Conservation (phyloP, 345 rosid species). For the Populus pruinosa region DNA sequence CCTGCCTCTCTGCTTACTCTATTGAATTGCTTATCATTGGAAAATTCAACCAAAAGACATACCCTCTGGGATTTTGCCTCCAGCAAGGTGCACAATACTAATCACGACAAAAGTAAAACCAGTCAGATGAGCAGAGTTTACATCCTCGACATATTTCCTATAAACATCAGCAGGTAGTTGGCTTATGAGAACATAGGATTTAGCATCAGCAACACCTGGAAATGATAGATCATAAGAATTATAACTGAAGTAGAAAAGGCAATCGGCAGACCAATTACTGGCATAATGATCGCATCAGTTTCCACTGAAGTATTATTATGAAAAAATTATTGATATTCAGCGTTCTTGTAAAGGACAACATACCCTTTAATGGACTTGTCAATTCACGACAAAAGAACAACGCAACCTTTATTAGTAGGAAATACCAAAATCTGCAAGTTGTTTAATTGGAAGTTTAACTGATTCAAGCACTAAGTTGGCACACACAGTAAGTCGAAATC, state of each 20-base stretch:
- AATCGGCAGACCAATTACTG: not conserved
- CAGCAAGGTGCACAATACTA: slow-evolving; percentile 74
- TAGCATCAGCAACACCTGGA: slow-evolving; percentile 58
- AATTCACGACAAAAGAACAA: not conserved
- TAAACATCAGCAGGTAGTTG: slow-evolving; percentile 64
- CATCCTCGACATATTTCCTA: slow-evolving; percentile 63
- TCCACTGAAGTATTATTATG: not conserved
- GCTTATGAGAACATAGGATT: slow-evolving; percentile 75
- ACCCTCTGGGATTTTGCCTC: slow-evolving; percentile 87
- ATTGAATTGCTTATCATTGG: not conserved
- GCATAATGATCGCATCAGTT: not conserved
- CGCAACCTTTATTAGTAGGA: not conserved
- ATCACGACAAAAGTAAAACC: slow-evolving; percentile 75
- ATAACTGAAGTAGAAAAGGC: not conserved
- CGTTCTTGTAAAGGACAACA: not conserved
- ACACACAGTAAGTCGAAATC: not conserved
- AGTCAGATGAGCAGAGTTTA: slow-evolving; percentile 43
- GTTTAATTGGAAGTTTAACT: not conserved
- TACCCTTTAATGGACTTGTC: not conserved
- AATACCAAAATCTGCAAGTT: not conserved
- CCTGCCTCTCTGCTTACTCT: not conserved
- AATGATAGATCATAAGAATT: slow-evolving; percentile 1
- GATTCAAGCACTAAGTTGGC: not conserved
- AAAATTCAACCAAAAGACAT: slow-evolving; percentile 6
- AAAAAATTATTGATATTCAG: not conserved